Base-by-base conservation (phyloP, 805 yeast species). In the Lachancea fermentati region DNA sequence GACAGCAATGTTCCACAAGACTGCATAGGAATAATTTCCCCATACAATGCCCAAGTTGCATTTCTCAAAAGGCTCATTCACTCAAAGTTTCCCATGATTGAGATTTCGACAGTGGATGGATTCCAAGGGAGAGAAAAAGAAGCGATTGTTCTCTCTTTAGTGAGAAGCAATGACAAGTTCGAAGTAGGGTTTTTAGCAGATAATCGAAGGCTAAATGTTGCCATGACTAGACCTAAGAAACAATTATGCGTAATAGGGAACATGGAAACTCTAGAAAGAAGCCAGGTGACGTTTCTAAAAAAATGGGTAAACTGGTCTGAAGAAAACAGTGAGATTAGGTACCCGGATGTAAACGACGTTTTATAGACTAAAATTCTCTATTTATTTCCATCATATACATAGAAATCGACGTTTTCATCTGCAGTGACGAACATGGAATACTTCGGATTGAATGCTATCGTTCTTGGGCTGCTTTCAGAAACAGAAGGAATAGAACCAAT, bases 81-180 rank as follows among this genome's bases (percentile, higher is more conserved):
- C 24, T 58, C 57, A 3, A 37, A 46, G 14, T 65, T 63, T 36
- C 69, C 73, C 0, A 19, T 32, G 8, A 65, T 91, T 4, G 97
- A 91, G 55, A 75, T 89, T 0, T 78, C 95, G 4, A 86, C 97
- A 0, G 91, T 91, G 4, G 98, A 91, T 64, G 97, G 97, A 1
- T 93, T 91, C 54, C 98, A 91, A 66, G 98, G 98, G 1, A 69
- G 97, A 46, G 98, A 91, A 56, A 93, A 91, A 59, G 94, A 89
- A 51, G 81, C 79, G 0, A 87, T 91, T 5, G 71, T 91, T 1
- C 64, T 93, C 9, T 73, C 93, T 2, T 60, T 91, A 39, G 97
- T 91, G 2, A 69, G 98, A 47, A 81, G 93, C 30, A 91, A 91
- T 58, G 80, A 74, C 15, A 52, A 63, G 2, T 60, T 71, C 25